Evolutionary conservation across 352 stramenopile species (phyloP).

Genomic region (Pythium plurisporium): DNA sequence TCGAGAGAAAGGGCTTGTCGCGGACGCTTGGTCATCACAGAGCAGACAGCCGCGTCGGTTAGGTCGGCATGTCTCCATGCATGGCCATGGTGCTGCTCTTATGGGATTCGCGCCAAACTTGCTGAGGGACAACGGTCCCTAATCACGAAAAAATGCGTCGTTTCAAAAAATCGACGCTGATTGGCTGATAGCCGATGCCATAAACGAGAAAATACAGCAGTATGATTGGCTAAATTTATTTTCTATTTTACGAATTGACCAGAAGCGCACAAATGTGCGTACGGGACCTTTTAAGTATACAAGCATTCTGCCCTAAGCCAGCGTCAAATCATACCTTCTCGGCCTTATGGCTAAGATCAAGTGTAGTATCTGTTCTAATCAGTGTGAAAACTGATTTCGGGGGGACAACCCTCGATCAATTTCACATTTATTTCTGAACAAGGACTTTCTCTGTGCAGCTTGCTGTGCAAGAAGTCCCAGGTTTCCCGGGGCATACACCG

Average conservation of each 20-base stretch:
- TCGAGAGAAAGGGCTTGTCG: neutral
- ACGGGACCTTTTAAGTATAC: neutral
- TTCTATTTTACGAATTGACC: neutral
- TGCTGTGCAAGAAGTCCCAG: slow-evolving; percentile 19
- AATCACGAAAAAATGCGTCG: neutral
- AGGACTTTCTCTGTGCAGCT: slow-evolving; percentile 17
- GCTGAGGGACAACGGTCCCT: neutral
- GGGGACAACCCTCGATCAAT: slow-evolving; percentile 44
- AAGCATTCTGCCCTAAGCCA: neutral
- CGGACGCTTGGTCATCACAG: slow-evolving; percentile 10
- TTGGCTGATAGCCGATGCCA: neutral
- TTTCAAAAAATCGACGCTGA: neutral
- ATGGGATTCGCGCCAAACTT: slow-evolving; percentile 5
- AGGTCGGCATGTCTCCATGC: neutral
- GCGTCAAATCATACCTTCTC: slow-evolving; percentile 63
- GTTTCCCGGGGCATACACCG: slow-evolving; percentile 25
- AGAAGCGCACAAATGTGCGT: neutral
- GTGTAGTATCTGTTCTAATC: slow-evolving; percentile 93
- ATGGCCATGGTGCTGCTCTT: neutral
- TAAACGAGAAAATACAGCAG: neutral
- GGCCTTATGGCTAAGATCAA: slow-evolving; percentile 89
- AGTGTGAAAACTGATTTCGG: slow-evolving; percentile 89
- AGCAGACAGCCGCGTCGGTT: neutral
- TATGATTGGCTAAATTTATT: slow-evolving; percentile 4
- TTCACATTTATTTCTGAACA: slow-evolving; percentile 86